Base-by-base conservation (phyloP, 2,329 filamentous ascomycete species). In the Capronia americana region DNA sequence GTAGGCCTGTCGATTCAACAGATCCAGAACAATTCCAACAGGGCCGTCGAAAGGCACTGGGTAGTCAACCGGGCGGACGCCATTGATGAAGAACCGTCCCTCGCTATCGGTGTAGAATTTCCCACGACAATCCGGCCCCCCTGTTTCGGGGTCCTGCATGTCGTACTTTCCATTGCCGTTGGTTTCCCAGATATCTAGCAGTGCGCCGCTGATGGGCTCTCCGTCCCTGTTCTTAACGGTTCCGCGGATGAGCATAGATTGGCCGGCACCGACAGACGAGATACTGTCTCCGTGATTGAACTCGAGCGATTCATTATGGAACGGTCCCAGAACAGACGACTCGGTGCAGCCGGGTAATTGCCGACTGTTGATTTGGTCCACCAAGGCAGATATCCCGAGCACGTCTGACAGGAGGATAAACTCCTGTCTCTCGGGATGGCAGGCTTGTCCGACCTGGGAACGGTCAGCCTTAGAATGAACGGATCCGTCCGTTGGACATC, bases 391-490 rank as follows among this genome's bases (percentile, higher is more conserved):
- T 44, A 57, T 41, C 2, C 55, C 55, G 3, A 57, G 55, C 23
- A 57, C 34, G 4, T 57, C 55, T 23, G 55, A 57, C n/a, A 57
- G 32, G 20, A 57, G 55, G 34, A 57, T 44, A 26, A 57, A 57
- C 20, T 57, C 55, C 34, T 57, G 55, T 44, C 55, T 41, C 32
- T 41, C 32, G 8, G 32, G 32, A 57, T 38, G 34, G 23, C 32
- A 57, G 7, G 55, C 34, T 26, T 41, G 30, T 46, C 55, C 30
- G n/a, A 57, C 55, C 34, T 57, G 55, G 34, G 10, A n/a, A 46
- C 17, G 4, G 32, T 57, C 14, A 30, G 26, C 38, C 26, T 1
- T n/a, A 14, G 11, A 41, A 41, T 41, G 34, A 7, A 41, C 4
- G 4, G 34, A 5, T 17, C 14, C 14, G 34, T 41, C 17, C 14